Evolutionary conservation across 306 rosid genomes (phyloP).

Genomic region (Pterocarpus santalinus): DNA sequence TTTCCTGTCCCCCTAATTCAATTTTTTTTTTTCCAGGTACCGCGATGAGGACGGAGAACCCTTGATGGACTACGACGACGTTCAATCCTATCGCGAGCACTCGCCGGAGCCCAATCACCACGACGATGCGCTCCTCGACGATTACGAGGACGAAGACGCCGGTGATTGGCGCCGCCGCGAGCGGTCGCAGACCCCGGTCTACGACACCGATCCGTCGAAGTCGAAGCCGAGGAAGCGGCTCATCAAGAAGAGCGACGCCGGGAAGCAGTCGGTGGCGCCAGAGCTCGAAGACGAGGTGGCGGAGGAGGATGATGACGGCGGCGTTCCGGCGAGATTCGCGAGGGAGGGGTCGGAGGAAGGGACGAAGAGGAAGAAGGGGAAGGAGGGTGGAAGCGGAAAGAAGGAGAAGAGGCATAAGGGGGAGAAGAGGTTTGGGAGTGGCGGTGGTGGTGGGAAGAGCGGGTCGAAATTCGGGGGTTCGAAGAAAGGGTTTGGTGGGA

Average conservation of each 20-base stretch:
- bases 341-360: constrained; percentile 62
- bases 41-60: constrained; percentile 98
- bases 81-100: constrained; percentile 74
- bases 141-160: constrained; percentile 54
- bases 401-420: constrained; percentile 82
- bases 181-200: constrained; percentile 84
- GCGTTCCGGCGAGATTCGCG: constrained; percentile 52
- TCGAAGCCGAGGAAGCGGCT: constrained; percentile 90
- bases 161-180: constrained; percentile 69
- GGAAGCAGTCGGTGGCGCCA: constrained; percentile 57
- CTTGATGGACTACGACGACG: constrained; percentile 85
- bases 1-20: constrained; percentile 17
- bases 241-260: constrained; percentile 71
- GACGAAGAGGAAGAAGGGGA: constrained; percentile 62
- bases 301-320: constrained; percentile 47
- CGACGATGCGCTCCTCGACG: constrained; percentile 53
- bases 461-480: constrained; percentile 60
- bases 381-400: constrained; percentile 62
- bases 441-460: constrained; percentile 54
- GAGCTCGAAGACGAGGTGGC: constrained; percentile 62
- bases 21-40: constrained; percentile 59
- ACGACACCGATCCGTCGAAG: constrained; percentile 62
- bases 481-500: constrained; percentile 70
- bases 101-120: constrained; percentile 75
- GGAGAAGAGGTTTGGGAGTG: constrained; percentile 65